These are phyloP conservation scores for Leccinellum albellum DNA, from an alignment of 768 basidiomycete species.

Conservation along the genomic window DNA sequence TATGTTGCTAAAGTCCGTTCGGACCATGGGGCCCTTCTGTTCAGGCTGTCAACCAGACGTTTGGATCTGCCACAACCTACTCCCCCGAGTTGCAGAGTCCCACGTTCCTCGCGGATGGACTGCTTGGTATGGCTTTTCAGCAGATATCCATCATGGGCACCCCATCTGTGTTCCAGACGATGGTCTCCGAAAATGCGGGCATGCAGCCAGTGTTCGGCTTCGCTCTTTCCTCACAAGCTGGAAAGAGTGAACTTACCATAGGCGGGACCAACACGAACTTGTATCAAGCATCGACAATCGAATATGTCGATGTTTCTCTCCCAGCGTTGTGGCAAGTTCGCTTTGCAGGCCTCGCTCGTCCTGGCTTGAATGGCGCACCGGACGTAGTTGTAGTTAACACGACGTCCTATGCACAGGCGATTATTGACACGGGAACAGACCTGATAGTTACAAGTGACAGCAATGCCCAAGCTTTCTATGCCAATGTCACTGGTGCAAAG, in stretches of 20 bases:
- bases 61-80: constrained; percentile 43
- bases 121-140: constrained; percentile 43
- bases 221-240: constrained; percentile 38
- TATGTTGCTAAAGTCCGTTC: background rate
- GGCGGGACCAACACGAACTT: constrained; percentile 48
- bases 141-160: constrained; percentile 34
- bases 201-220: constrained; percentile 44
- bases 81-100: constrained; percentile 27
- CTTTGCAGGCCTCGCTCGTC: constrained; percentile 27
- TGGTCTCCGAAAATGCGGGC: constrained; percentile 35
- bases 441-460: constrained; percentile 26
- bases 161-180: constrained; percentile 43
- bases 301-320: constrained; percentile 32
- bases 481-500: constrained; percentile 28
- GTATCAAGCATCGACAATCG: constrained; percentile 43
- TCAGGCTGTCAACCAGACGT: constrained; percentile 36
- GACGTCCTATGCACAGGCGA: constrained; percentile 22
- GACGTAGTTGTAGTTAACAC: constrained; percentile 25
- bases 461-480: constrained; percentile 28
- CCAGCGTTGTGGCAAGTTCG: constrained; percentile 38
- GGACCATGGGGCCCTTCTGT: background rate
- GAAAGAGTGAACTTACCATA: constrained; percentile 50
- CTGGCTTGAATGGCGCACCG: constrained; percentile 15
- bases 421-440: constrained; percentile 35
- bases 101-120: constrained; percentile 36